Conservation (phyloP, 2,329 filamentous ascomycete species). For the Macroventuria anomochaeta region DNA sequence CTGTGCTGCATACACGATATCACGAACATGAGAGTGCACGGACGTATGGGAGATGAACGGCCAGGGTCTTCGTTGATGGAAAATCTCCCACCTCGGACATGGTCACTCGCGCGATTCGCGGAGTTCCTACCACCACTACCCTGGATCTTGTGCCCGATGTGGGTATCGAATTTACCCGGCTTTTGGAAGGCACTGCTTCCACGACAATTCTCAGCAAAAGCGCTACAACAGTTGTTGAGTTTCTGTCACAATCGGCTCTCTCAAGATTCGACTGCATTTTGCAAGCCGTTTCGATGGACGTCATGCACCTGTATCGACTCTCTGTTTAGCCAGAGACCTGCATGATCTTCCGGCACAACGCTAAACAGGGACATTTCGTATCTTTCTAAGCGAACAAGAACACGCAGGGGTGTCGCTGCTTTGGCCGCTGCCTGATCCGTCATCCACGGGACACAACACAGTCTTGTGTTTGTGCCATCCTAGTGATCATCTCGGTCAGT, state of each 20-base stretch:
- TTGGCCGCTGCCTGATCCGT: constrained; percentile 31
- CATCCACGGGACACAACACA: constrained; percentile 30
- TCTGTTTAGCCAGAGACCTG: constrained; percentile 35
- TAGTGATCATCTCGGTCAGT: constrained; percentile 38
- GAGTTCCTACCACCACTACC: constrained; percentile 31
- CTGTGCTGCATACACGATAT: constrained; percentile 10
- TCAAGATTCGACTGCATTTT: neutral
- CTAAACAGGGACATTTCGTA: constrained; percentile 26
- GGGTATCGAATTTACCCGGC: constrained; percentile 32
- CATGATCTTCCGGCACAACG: constrained; percentile 44
- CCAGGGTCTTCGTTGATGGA: constrained; percentile 40
- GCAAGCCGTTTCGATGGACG: neutral
- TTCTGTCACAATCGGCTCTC: neutral
- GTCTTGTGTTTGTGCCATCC: constrained; percentile 32
- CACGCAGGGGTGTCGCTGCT: constrained; percentile 40
- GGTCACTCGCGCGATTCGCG: constrained; percentile 37
- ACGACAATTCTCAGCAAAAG: neutral
- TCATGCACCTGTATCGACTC: constrained; percentile 14
- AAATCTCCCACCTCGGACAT: constrained; percentile 36
- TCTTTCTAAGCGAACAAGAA: constrained; percentile 35
- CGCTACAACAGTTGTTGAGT: neutral
- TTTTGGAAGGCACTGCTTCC: constrained; percentile 23
- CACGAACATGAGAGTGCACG: constrained; percentile 10
- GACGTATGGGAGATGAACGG: constrained; percentile 27
- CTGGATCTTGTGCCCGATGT: constrained; percentile 36